phyloP scores from a whole-genome alignment of 768 basidiomycete genomes.

The Mycena albidolilacea region DNA sequence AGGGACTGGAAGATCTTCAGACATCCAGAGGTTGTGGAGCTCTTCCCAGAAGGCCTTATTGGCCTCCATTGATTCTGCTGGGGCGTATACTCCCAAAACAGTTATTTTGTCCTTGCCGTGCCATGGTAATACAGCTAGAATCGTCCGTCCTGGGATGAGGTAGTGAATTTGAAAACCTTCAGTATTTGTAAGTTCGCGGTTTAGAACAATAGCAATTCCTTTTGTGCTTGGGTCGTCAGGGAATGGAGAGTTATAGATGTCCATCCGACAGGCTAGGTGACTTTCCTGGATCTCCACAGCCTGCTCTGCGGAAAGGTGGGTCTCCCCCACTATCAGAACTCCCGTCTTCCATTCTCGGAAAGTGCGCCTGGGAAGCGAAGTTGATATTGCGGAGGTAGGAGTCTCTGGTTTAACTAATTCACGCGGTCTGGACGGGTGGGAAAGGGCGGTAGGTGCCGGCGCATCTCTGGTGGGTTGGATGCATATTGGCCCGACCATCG shows the following conservation, averaged over 20 bases:
- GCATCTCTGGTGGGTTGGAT: too few species aligned
- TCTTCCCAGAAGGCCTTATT: constrained; percentile 8
- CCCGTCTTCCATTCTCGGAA: not conserved
- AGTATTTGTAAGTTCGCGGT: not conserved
- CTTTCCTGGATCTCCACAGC: not conserved
- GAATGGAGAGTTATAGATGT: not conserved
- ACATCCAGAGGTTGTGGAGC: constrained; percentile 1
- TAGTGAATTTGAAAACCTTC: too few species aligned
- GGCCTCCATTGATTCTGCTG: constrained; percentile 13
- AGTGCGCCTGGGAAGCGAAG: too few species aligned
- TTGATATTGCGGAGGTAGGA: too few species aligned
- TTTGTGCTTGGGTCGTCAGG: not conserved
- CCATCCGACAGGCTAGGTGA: not conserved
- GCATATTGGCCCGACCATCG: too few species aligned
- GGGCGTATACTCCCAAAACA: constrained; percentile 31
- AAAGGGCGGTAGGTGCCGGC: too few species aligned
- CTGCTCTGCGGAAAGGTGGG: not conserved
- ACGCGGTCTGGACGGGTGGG: too few species aligned
- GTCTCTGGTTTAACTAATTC: too few species aligned
- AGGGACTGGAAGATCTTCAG: too few species aligned
- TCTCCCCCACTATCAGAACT: constrained; percentile 13
- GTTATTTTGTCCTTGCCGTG: constrained; percentile 14
- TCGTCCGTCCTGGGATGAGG: too few species aligned
- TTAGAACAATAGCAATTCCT: constrained; percentile 35
- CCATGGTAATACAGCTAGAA: not conserved